phyloP scores from a whole-genome alignment of 176 grass and related monocot genomes.

The maize (Zea mays) region DNA sequence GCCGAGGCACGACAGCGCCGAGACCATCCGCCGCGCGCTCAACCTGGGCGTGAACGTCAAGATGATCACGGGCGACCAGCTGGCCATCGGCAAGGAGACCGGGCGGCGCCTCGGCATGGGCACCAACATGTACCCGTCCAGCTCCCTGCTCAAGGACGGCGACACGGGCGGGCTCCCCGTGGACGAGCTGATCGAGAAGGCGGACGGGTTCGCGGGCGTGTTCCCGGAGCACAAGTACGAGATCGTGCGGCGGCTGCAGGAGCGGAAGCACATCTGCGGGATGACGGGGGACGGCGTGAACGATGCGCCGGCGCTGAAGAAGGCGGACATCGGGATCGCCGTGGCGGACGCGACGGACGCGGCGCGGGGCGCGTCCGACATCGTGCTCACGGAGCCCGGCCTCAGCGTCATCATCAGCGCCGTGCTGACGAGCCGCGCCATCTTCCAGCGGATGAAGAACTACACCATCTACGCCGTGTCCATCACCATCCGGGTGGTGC shows the following conservation, averaged over 20 bases:
- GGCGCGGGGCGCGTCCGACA: conserved; percentile 69
- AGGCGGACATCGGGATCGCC: conserved; percentile 85
- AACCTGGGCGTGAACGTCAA: conserved; percentile 88
- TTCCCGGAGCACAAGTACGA: conserved; percentile 98
- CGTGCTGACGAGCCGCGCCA: conserved; percentile 68
- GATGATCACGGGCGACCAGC: conserved; percentile 98
- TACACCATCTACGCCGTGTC: conserved; percentile 96
- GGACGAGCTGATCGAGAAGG: conserved; percentile 80
- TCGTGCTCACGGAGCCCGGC: conserved; percentile 79
- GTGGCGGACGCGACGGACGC: conserved; percentile 80
- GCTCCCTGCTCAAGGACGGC: conserved; percentile 46
- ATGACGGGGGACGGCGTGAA: conserved; percentile 94
- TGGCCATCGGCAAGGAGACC: conserved; percentile 90
- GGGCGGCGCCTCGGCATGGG: conserved; percentile 85
- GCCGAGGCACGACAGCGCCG: conserved; percentile 86
- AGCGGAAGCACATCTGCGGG: conserved; percentile 69
- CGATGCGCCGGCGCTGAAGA: conserved; percentile 85
- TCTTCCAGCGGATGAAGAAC: conserved; percentile 97
- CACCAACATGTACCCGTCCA: conserved; percentile 93
- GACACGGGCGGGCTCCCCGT: conserved; percentile 21
- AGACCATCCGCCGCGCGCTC: conserved; percentile 88
- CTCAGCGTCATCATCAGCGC: conserved; percentile 82
- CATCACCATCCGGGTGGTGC: conserved; percentile 82
- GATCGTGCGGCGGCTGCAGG: conserved; percentile 62
- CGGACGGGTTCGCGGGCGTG: conserved; percentile 84